Evolutionary conservation across 345 rosid genomes (phyloP), one percentile per base, ranked within the genome.

Genomic region (Draba incana): DNA sequence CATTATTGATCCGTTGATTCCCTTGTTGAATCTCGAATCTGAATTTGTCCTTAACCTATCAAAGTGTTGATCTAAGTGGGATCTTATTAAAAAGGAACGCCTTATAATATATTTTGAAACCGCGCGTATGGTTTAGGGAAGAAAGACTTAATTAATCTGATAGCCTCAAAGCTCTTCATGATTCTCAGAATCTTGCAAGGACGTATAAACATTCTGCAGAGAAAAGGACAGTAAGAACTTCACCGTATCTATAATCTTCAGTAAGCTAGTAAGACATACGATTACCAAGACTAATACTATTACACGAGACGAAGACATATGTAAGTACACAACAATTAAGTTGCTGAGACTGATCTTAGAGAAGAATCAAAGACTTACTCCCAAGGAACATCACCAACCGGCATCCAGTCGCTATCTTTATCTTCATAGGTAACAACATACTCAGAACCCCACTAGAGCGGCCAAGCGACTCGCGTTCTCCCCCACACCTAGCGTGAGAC

Each of bases 341-440:
- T n/a, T n/a, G n/a, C n/a, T n/a, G n/a, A n/a, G n/a, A n/a, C n/a
- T n/a, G n/a, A n/a, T n/a, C n/a, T n/a, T n/a, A n/a, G n/a, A n/a
- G n/a, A n/a, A n/a, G 35, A 31, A 31, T 55, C 33, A 57, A 62
- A 51, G 68, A 86, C 96, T 84, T 80, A 84, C 88, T 78, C 83
- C 96, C 96, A 89, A 24, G 96, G 96, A 68, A 89, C 92, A 81
- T 89, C 96, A 59, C 96, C 96, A 3, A 85, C 96, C 28, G 86
- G 80, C 96, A 89, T 89, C 96, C 92, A 86, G 75, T 89, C 96
- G 46, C 90, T 84, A 20, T 89, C 96, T 78, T 84, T 85, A 68
- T 89, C 96, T 81, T 89, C 96, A 75, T 83, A 89, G 15, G 92
- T 84, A 33, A 89, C 86, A 64, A 89, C 85, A 79, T 84, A 85